Percentiles rank a stretch among this genome's conserved stretches.
These are phyloP conservation scores for Tetracladium setigerum DNA, from an alignment of 495 filamentous ascomycete species.

Conservation along the genomic window DNA sequence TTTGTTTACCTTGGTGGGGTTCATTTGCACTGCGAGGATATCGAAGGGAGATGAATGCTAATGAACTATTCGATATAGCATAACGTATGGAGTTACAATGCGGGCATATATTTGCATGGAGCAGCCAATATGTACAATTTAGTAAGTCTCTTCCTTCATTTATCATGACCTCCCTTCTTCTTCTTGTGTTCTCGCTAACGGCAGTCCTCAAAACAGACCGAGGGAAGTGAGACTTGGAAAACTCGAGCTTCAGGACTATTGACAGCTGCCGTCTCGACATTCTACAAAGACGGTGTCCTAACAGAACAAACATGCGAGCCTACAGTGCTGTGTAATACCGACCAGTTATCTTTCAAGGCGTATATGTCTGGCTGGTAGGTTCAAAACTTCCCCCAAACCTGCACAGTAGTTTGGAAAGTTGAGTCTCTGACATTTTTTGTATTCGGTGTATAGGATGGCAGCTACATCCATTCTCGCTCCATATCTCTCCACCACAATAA, in stretches of 20 bases:
- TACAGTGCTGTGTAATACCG: slow-evolving; percentile 58
- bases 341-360: slow-evolving; percentile 81
- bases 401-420: slow-evolving; percentile 54
- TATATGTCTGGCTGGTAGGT: slow-evolving; percentile 67
- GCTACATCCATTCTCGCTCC: slow-evolving; percentile 60
- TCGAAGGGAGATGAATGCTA: too few species aligned
- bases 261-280: slow-evolving; percentile 40
- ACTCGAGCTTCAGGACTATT: slow-evolving; percentile 44
- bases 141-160: slow-evolving; percentile 27
- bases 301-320: slow-evolving; percentile 69
- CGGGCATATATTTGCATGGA: slow-evolving; percentile 58
- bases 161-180: background rate
- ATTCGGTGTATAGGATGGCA: slow-evolving; percentile 54
- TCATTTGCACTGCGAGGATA: background rate
- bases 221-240: slow-evolving; percentile 43
- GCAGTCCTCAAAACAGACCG: slow-evolving; percentile 28
- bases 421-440: slow-evolving; percentile 38
- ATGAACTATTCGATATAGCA: too few species aligned
- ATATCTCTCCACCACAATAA: slow-evolving; percentile 51
- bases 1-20: background rate
- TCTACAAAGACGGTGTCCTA: slow-evolving; percentile 49
- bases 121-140: slow-evolving; percentile 66
- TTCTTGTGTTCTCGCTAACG: slow-evolving; percentile 20
- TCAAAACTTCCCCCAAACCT: slow-evolving; percentile 33
- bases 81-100: slow-evolving; percentile 55